Evolutionary conservation across 108 stramenopile genomes (phyloP).

Genomic region (Parietichytrium sp.): DNA sequence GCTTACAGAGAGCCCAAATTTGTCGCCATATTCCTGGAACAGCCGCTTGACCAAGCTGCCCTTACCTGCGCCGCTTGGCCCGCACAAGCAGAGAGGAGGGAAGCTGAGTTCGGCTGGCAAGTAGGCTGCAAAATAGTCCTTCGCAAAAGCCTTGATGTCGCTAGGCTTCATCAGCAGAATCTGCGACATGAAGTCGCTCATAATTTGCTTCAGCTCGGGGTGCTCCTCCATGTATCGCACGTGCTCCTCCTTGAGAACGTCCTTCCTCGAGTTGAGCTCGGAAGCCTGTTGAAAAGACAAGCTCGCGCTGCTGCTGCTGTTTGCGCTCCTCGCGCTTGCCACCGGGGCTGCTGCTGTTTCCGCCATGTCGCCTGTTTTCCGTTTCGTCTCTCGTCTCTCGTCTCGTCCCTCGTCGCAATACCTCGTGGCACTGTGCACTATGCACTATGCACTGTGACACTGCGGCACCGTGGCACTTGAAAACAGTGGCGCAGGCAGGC

Average conservation of each 20-base stretch:
- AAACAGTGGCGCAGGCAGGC: too few relatives aligned
- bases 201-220: constrained; percentile 17
- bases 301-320: not conserved
- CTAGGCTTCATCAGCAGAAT: not conserved
- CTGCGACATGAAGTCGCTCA: constrained; percentile 24
- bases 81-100: constrained; percentile 56
- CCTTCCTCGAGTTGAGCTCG: constrained; percentile 34
- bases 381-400: too few relatives aligned
- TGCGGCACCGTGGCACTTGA: too few relatives aligned
- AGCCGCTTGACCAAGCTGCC: constrained; percentile 60
- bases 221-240: constrained; percentile 32
- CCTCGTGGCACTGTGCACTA: too few relatives aligned
- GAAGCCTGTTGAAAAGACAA: constrained; percentile 11
- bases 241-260: constrained; percentile 30
- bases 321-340: not conserved
- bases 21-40: constrained; percentile 39
- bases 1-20: constrained; percentile 70
- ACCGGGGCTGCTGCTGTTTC: too few relatives aligned
- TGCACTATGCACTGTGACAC: too few relatives aligned
- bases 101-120: not conserved
- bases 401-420: too few relatives aligned
- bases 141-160: constrained; percentile 1
- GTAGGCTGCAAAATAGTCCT: not conserved
- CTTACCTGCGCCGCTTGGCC: constrained; percentile 66
- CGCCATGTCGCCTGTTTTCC: too few relatives aligned